These are phyloP conservation scores for Ceratocystis cacaofunesta DNA, from an alignment of 2,329 filamentous ascomycete species.

Conservation along the genomic window DNA sequence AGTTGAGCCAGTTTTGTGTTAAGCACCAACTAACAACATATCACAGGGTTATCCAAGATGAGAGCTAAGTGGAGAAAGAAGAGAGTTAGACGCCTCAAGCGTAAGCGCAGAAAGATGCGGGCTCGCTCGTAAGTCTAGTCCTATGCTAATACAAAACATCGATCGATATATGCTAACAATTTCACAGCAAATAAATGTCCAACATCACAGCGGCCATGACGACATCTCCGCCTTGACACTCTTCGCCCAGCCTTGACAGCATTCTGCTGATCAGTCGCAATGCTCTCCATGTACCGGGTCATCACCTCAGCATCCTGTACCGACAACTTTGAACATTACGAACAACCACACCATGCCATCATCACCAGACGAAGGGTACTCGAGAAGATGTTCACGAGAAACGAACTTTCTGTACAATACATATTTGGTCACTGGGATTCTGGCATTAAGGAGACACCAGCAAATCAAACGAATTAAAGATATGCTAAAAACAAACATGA, in stretches of 20 bases:
- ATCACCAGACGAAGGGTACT: conserved; percentile 10
- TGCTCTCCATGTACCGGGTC: neutral
- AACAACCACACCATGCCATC: neutral
- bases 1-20: neutral
- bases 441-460: conserved; percentile 10
- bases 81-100: conserved; percentile 96
- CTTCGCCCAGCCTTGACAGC: conserved; percentile 4
- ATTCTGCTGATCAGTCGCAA: neutral
- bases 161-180: neutral
- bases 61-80: conserved; percentile 99
- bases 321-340: conserved; percentile 6
- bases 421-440: conserved; percentile 13
- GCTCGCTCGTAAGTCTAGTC: conserved; percentile 70
- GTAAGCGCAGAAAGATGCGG: conserved; percentile 99
- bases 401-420: conserved; percentile 12
- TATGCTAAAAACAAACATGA: neutral
- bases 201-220: conserved; percentile 40
- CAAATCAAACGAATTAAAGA: conserved; percentile 11
- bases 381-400: conserved; percentile 16
- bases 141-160: neutral
- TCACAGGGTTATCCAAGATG: conserved; percentile 41
- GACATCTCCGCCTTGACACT: conserved; percentile 26
- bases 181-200: conserved; percentile 51
- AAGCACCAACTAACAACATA: conserved; percentile 19
- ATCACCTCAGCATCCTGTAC: neutral